phyloP scores from a whole-genome alignment of 1,139 yeast genomes.

The Cylindricascospora bacillispora region DNA sequence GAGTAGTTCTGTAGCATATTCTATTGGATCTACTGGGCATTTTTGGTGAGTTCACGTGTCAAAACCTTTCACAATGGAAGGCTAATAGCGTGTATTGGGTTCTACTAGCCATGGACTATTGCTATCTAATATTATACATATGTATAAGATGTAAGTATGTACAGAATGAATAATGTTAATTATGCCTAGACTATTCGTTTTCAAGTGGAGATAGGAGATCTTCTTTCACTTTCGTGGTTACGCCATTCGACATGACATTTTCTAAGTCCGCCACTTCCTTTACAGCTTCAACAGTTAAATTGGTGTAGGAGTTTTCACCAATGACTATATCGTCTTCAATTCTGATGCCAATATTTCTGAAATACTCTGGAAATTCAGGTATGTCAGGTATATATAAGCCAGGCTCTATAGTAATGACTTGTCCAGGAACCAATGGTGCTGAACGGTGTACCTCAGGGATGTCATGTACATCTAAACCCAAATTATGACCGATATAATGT shows the following conservation, averaged over 20 bases:
- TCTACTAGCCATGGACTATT: too few species aligned
- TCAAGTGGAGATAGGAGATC: too few species aligned
- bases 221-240: constrained; percentile 38
- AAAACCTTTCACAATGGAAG: too few species aligned
- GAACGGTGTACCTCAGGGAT: constrained; percentile 48
- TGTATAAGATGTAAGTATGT: too few species aligned
- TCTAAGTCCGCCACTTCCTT: constrained; percentile 80
- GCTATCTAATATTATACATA: too few species aligned
- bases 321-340: constrained; percentile 88
- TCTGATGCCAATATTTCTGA: constrained; percentile 83
- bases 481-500: constrained; percentile 89
- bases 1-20: too few species aligned
- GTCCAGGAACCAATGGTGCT: constrained; percentile 41
- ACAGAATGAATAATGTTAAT: too few species aligned
- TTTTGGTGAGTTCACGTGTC: too few species aligned
- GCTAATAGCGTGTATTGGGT: too few species aligned
- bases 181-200: too few species aligned
- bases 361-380: constrained; percentile 60
- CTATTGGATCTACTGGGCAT: too few species aligned
- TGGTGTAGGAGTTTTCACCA: constrained; percentile 44
- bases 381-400: constrained; percentile 79
- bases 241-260: constrained; percentile 43
- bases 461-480: constrained; percentile 91
- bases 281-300: constrained; percentile 67
- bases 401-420: constrained; percentile 87